Conservation (phyloP, 2,329 filamentous ascomycete genomes). For the Elsinoe necatrix region DNA sequence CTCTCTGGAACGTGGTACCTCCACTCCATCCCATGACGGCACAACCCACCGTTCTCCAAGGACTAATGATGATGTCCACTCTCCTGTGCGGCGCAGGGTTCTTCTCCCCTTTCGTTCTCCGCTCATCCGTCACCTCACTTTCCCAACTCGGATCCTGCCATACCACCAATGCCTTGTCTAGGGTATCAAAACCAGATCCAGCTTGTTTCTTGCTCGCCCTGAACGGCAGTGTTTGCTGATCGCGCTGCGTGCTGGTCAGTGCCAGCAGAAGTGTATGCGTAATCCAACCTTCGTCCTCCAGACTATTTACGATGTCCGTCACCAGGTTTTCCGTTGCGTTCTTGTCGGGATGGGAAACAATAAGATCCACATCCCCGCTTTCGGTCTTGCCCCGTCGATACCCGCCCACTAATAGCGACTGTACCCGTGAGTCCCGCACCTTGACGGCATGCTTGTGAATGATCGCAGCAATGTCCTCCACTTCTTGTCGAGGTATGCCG, state of each 20-base stretch:
- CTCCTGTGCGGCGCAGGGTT: constrained; percentile 71
- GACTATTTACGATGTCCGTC: constrained; percentile 56
- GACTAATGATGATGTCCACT: constrained; percentile 85
- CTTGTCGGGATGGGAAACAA: constrained; percentile 72
- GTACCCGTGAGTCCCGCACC: constrained; percentile 47
- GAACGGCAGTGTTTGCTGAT: constrained; percentile 56
- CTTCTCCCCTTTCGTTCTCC: constrained; percentile 34
- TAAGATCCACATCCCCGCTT: constrained; percentile 76
- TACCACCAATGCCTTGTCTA: constrained; percentile 87
- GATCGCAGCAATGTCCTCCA: constrained; percentile 56
- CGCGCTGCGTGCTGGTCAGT: constrained; percentile 61
- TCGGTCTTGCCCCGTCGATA: constrained; percentile 68
- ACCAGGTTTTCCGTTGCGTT: constrained; percentile 61
- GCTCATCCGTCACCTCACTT: constrained; percentile 31
- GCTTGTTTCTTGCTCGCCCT: constrained; percentile 32
- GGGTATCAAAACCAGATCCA: constrained; percentile 66
- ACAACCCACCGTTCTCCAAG: constrained; percentile 83
- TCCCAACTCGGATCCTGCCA: constrained; percentile 64
- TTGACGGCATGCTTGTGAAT: constrained; percentile 60
- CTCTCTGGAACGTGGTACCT: constrained; percentile 81
- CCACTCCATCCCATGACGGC: constrained; percentile 83
- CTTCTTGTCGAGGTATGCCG: constrained; percentile 64
- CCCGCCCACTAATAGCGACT: constrained; percentile 64
- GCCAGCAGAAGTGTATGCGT: constrained; percentile 73
- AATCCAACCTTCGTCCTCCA: constrained; percentile 63